phyloP scores from a whole-genome alignment of 495 filamentous ascomycete genomes.

The Daldinia bambusicola region DNA sequence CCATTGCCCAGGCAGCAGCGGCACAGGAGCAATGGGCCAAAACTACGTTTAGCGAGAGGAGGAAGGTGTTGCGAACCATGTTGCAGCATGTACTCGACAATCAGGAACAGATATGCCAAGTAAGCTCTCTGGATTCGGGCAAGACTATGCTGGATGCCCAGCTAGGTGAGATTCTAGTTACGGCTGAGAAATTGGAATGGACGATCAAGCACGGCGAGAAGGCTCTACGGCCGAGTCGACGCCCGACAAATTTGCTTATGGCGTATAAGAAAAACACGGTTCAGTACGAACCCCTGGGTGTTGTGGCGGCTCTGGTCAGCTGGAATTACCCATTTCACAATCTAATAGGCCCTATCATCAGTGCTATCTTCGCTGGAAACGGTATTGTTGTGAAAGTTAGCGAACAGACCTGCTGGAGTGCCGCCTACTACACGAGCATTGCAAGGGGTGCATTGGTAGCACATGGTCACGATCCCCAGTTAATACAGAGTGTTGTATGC shows the following conservation, averaged over 20 bases:
- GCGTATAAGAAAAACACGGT: conserved; percentile 95
- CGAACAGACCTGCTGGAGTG: conserved; percentile 93
- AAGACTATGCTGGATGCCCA: conserved; percentile 95
- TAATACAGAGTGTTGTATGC: conserved; percentile 87
- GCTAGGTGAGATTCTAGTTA: conserved; percentile 94
- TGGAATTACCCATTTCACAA: conserved; percentile 99
- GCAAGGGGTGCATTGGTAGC: conserved; percentile 79
- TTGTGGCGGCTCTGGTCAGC: conserved; percentile 90
- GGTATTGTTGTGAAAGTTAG: conserved; percentile 90
- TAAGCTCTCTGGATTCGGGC: conserved; percentile 94
- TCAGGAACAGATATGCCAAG: conserved; percentile 84
- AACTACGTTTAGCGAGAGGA: conserved; percentile 80
- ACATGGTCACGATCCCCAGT: conserved; percentile 83
- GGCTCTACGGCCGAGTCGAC: conserved; percentile 73
- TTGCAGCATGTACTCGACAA: conserved; percentile 87
- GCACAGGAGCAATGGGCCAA: conserved; percentile 85
- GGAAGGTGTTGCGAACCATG: conserved; percentile 82
- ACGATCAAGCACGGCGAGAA: conserved; percentile 91
- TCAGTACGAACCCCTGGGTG: conserved; percentile 88
- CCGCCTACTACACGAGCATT: conserved; percentile 80
- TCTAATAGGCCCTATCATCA: conserved; percentile 89
- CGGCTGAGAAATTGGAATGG: conserved; percentile 93
- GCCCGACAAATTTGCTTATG: conserved; percentile 90
- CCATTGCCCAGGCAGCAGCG: conserved; percentile 73
- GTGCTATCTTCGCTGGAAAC: conserved; percentile 91